These are phyloP conservation scores for Talaromyces islandicus DNA, from an alignment of 2,329 filamentous ascomycete species.

Conservation along the genomic window DNA sequence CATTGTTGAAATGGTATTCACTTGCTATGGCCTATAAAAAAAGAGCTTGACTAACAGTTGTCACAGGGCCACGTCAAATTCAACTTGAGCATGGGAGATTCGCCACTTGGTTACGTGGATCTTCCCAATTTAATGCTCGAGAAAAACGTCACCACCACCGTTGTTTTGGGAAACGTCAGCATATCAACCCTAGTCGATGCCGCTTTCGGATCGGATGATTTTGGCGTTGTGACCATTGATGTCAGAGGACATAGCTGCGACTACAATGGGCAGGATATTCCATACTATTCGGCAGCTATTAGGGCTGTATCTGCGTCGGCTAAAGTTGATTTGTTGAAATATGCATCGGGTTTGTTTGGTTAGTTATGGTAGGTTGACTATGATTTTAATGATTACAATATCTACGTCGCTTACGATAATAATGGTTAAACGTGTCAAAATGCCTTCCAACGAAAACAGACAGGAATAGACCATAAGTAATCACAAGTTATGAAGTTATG, in stretches of 20 bases:
- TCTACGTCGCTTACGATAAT: background rate
- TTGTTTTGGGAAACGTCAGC: background rate
- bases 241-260: background rate
- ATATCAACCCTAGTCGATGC: background rate
- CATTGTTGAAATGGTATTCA: background rate
- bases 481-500: background rate
- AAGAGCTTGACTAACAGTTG: background rate
- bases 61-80: background rate
- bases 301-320: background rate
- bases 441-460: background rate
- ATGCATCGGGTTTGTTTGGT: background rate
- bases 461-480: background rate
- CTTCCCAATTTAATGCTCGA: background rate
- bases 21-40: background rate
- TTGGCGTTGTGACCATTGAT: background rate
- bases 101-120: background rate
- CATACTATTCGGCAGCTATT: background rate
- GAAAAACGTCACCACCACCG: background rate
- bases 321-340: background rate
- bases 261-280: background rate
- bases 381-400: background rate
- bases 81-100: background rate
- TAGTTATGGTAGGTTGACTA: background rate
- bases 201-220: background rate
- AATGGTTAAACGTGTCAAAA: background rate